Base-by-base conservation (phyloP, 441 rosid genomes). In the Jatropha multifida region DNA sequence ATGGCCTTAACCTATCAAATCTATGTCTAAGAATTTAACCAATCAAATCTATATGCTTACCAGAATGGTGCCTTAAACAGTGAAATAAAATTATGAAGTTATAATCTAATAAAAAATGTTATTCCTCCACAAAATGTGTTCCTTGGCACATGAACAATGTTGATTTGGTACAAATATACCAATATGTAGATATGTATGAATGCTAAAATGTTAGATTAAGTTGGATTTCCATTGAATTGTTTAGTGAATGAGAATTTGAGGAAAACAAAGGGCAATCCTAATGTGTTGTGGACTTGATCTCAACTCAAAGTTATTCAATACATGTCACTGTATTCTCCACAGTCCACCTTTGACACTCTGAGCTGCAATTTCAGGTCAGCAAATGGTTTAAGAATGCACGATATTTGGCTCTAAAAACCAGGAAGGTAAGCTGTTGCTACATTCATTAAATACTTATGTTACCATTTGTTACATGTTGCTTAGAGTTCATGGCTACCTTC, bases 321-420 rank as follows among this genome's bases (percentile, higher is more conserved):
- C 32, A 32, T 32, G 32, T 32, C 32, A 1, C 32, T 32, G 8
- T 11, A 44, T 44, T 44, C 9, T 74, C n/a, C 52, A 20, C 55
- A 27, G 65, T 70, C 67, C 66, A 14, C 69, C 20, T 78, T 78
- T 81, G 12, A 74, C 60, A 37, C 67, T 32, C 46, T 44, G 44
- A 79, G 49, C 76, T 73, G 74, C 68, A 71, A 75, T 71, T 82
- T 85, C 97, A 96, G 99, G 97, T 96, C 66, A 91, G 88, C 86
- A 94, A 94, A 86, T 96, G 99, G 98, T 96, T 96, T 85, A 94
- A 94, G 89, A 96, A 96, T 83, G 85, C 98, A n/a, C 88, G 99
- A 37, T 96, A 94, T 81, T 72, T 87, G 81, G 96, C 99, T 58
- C 84, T 92, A 58, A 90, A 89, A 84, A 84, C 82, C 65, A 86